Evolutionary conservation across 2,329 filamentous ascomycete genomes (phyloP).

Genomic region (Cytospora paraplurivora): DNA sequence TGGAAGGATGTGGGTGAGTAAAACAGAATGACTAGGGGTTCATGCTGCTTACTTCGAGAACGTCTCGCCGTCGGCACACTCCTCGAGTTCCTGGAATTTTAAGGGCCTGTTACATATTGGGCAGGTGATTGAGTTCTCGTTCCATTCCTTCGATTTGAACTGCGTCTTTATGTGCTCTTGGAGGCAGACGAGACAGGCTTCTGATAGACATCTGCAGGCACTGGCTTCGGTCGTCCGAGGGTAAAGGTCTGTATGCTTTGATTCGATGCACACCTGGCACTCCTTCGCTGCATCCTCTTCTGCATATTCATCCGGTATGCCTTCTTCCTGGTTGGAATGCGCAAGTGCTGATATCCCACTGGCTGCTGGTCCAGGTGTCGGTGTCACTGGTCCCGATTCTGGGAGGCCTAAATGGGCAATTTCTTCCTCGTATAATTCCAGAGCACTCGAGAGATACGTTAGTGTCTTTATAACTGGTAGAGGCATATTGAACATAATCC

Average conservation of each 20-base stretch:
- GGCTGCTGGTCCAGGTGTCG: too few relatives aligned
- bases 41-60: slow-evolving; percentile 3
- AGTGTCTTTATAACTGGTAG: not conserved
- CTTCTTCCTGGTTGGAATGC: not conserved
- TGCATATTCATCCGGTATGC: too few relatives aligned
- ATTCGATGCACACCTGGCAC: slow-evolving; percentile 11
- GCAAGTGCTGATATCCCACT: not conserved
- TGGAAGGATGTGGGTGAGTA: not conserved
- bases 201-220: slow-evolving; percentile 16
- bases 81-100: slow-evolving; percentile 6
- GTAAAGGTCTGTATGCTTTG: slow-evolving; percentile 13
- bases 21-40: too few relatives aligned
- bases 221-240: not conserved
- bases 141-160: slow-evolving; percentile 14
- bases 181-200: slow-evolving; percentile 11
- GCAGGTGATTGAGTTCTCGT: slow-evolving; percentile 12
- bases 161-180: slow-evolving; percentile 17
- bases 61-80: slow-evolving; percentile 14
- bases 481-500: not conserved
- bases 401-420: not conserved
- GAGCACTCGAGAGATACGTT: not conserved
- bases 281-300: not conserved
- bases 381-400: not conserved
- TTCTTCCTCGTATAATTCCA: slow-evolving; percentile 4
- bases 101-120: slow-evolving; percentile 14